Conservation (phyloP, 257 asterid species). For the Solanum chilense region DNA sequence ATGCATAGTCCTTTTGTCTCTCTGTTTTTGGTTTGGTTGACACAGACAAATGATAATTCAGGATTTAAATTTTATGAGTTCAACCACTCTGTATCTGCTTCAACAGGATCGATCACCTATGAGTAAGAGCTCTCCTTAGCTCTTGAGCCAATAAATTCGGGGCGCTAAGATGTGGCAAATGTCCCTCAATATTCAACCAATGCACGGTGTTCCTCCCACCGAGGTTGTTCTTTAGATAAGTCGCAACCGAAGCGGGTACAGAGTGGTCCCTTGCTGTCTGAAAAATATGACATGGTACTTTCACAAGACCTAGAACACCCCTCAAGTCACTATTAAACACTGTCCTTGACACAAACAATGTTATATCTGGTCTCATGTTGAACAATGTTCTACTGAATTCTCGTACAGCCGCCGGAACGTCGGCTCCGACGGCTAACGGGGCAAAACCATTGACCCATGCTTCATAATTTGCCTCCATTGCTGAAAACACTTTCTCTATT, state of each 20-base stretch:
- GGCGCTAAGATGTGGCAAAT: constrained; percentile 84
- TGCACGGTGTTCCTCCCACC: constrained; percentile 75
- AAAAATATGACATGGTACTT: constrained; percentile 70
- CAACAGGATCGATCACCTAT: constrained; percentile 3
- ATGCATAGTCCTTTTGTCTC: not conserved
- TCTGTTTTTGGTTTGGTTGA: not conserved
- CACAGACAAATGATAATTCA: not conserved
- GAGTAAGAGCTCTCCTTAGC: constrained; percentile 54
- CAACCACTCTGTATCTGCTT: not conserved
- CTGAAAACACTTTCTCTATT: constrained; percentile 59
- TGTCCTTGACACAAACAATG: constrained; percentile 59
- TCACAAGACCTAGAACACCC: constrained; percentile 64
- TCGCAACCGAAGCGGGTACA: constrained; percentile 76
- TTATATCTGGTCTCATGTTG: constrained; percentile 90
- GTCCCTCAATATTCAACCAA: constrained; percentile 59
- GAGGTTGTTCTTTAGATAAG: constrained; percentile 58
- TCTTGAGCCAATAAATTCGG: constrained; percentile 71
- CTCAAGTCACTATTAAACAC: constrained; percentile 72
- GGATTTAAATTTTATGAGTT: not conserved
- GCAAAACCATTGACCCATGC: constrained; percentile 96
- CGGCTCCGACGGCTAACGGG: constrained; percentile 94
- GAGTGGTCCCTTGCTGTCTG: constrained; percentile 80
- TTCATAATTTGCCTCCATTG: constrained; percentile 81
- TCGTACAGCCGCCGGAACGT: constrained; percentile 82
- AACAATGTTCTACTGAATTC: constrained; percentile 80